phyloP scores from a whole-genome alignment of 1,284 basidiomycete species.

The Puccinia triticina region DNA sequence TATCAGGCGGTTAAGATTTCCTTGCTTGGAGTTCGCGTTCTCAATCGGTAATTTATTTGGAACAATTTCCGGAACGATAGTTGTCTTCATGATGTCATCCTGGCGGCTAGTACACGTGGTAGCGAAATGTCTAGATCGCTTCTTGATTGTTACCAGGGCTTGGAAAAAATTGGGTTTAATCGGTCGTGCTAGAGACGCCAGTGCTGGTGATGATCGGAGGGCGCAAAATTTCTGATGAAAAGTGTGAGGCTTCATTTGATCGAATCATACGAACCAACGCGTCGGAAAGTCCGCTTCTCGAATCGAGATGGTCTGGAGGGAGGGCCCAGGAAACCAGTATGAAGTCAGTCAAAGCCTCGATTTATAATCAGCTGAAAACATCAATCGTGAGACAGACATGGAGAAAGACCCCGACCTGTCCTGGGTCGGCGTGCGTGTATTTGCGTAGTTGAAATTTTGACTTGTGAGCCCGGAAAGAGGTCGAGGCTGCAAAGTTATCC shows the following conservation, averaged over 20 bases:
- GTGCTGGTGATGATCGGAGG: not conserved
- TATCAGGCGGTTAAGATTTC: not conserved
- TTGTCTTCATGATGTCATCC: not conserved
- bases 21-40: not conserved
- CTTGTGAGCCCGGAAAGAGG: no score
- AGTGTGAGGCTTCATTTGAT: not conserved
- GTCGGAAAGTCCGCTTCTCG: no score
- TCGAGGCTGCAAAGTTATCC: no score
- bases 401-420: no score
- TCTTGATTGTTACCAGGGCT: not conserved
- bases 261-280: no score
- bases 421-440: no score
- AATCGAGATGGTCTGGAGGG: no score
- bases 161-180: not conserved
- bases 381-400: no score
- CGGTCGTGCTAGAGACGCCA: not conserved
- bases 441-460: no score
- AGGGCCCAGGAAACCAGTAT: no score
- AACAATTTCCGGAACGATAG: not conserved
- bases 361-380: no score
- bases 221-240: not conserved
- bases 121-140: not conserved
- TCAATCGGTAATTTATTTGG: not conserved
- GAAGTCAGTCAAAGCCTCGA: no score
- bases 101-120: not conserved